phyloP scores from a whole-genome alignment of 306 rosid species.

The Gynostemma pentaphyllum region DNA sequence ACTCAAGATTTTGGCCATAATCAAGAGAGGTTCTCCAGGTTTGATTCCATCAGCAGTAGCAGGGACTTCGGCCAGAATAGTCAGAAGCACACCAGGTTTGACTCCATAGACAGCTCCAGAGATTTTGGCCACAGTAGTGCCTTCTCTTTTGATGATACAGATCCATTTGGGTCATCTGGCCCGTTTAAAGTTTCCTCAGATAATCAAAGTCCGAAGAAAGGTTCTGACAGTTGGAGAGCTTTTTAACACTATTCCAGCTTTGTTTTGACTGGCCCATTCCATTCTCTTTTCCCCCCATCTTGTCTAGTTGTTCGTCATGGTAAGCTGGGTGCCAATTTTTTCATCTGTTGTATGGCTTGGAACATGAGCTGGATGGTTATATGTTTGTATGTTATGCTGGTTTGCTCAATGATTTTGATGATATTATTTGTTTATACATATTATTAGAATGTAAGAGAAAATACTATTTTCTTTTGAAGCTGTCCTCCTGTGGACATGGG shows the following conservation, averaged over 20 bases:
- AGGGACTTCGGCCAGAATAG: conserved; percentile 37
- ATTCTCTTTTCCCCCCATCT: conserved; percentile 26
- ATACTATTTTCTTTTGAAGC: neutral
- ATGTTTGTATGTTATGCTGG: conserved; percentile 21
- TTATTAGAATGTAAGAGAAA: neutral
- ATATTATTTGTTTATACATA: neutral
- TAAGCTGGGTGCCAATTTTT: conserved; percentile 30
- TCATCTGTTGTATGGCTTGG: conserved; percentile 49
- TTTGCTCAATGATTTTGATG: conserved; percentile 26
- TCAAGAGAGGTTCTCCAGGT: conserved; percentile 28
- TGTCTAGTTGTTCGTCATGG: conserved; percentile 24
- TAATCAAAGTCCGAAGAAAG: conserved; percentile 48
- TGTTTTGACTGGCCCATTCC: neutral
- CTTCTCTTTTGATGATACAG: conserved; percentile 67
- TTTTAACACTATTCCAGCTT: conserved; percentile 33
- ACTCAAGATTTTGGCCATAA: conserved; percentile 15
- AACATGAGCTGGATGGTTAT: conserved; percentile 24
- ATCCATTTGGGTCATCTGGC: conserved; percentile 77
- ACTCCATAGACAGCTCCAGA: conserved; percentile 47
- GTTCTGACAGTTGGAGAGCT: conserved; percentile 74
- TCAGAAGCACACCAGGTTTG: conserved; percentile 28
- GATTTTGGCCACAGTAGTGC: conserved; percentile 49
- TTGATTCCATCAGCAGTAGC: conserved; percentile 49
- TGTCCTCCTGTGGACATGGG: neutral
- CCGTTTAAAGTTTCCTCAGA: conserved; percentile 81